Conservation (phyloP, 2,329 filamentous ascomycete genomes). For the Trichoderma asperellum region DNA sequence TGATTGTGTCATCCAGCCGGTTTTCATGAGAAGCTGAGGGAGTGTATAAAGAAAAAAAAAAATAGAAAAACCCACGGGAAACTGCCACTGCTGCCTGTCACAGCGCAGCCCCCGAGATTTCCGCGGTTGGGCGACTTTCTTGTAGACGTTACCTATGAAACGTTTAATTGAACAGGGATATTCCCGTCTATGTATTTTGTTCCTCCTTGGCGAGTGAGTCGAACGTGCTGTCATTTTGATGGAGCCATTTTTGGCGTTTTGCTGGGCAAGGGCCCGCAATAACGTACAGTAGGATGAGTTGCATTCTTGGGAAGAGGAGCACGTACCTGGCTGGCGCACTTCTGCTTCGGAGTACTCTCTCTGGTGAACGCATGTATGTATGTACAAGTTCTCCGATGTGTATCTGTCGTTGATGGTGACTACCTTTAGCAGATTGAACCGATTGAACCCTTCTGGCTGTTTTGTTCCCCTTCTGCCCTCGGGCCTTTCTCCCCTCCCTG, state of each 20-base stretch:
- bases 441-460: constrained; percentile 1
- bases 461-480: background rate
- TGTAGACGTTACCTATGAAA: constrained; percentile 2
- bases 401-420: background rate
- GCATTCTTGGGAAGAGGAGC: background rate
- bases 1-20: constrained; percentile 16
- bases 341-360: background rate
- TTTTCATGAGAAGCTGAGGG: background rate
- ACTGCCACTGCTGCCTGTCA: constrained; percentile 13
- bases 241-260: constrained; percentile 14
- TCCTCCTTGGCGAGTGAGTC: constrained; percentile 20
- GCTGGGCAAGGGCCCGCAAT: constrained; percentile 11
- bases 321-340: background rate
- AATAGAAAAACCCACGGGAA: background rate
- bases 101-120: constrained; percentile 9
- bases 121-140: constrained; percentile 1
- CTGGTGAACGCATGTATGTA: background rate
- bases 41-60: background rate
- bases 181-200: background rate
- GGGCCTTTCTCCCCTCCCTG: constrained; percentile 15
- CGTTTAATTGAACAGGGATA: constrained; percentile 12
- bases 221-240: constrained; percentile 13
- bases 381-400: background rate
- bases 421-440: constrained; percentile 1
- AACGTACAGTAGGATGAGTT: background rate